Evolutionary conservation across 78 protist genomes (phyloP).

Genomic region (slime mould (Dictyostelium discoideum)): DNA sequence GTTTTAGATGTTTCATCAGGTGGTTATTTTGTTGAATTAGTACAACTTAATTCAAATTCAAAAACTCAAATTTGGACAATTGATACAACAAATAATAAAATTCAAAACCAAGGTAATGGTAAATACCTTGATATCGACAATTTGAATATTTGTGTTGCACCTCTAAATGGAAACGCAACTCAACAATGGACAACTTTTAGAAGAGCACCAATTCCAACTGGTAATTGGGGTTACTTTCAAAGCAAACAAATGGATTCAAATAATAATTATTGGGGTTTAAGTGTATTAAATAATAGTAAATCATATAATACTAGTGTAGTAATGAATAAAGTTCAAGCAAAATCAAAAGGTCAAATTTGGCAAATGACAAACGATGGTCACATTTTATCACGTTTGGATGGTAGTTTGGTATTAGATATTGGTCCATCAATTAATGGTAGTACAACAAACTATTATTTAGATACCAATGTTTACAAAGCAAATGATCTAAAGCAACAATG

Average conservation of each 20-base stretch:
- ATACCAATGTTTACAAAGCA: not conserved
- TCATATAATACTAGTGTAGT: not conserved
- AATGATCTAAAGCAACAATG: not conserved
- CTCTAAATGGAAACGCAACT: not conserved
- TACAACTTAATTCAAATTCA: not conserved
- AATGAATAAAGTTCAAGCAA: not conserved
- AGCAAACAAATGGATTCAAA: not conserved
- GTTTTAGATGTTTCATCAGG: not conserved
- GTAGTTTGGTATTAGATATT: not conserved
- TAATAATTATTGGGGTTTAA: not conserved
- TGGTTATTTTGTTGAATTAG: not conserved
- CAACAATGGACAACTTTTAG: not conserved
- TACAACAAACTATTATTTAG: not conserved
- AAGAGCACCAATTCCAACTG: not conserved
- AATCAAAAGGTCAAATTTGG: conserved; percentile 8
- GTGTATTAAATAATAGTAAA: not conserved
- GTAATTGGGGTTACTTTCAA: not conserved
- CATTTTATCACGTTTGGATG: not conserved
- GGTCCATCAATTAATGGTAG: not conserved
- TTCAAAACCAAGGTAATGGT: not conserved
- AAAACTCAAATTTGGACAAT: not conserved
- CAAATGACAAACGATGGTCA: conserved; percentile 22
- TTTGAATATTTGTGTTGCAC: not conserved
- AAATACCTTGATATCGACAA: not conserved
- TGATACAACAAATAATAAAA: not conserved